Percentiles rank a stretch among this genome's conserved stretches.
phyloP scores from a whole-genome alignment of 495 filamentous ascomycete genomes.

The Penicillium paradoxum region DNA sequence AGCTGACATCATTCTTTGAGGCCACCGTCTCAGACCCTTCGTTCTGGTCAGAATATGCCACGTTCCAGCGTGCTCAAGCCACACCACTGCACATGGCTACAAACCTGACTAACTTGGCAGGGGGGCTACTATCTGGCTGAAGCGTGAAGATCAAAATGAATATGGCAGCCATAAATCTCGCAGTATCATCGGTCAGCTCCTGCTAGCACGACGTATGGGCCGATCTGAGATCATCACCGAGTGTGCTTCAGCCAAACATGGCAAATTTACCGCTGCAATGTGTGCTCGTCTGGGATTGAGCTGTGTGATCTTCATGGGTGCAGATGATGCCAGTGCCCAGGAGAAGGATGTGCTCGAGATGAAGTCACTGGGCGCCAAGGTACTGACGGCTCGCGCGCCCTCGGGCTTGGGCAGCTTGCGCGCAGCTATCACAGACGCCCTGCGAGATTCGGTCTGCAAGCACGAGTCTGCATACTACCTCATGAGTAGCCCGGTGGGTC shows the following conservation, averaged over 20 bases:
- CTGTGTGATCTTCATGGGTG: conserved; percentile 30
- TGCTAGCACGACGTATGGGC: conserved; percentile 30
- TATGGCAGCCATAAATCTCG: conserved; percentile 29
- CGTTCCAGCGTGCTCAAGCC: conserved; percentile 16
- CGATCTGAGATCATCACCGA: conserved; percentile 30
- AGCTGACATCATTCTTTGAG: conserved; percentile 30
- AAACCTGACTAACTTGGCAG: conserved; percentile 21
- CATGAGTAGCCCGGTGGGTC: conserved; percentile 31
- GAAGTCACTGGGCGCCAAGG: conserved; percentile 28
- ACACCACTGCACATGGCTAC: conserved; percentile 25
- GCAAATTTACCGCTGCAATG: conserved; percentile 29
- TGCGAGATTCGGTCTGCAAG: conserved; percentile 29
- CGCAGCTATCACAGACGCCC: conserved; percentile 31
- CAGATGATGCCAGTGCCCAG: conserved; percentile 26
- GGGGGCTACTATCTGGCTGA: conserved; percentile 34
- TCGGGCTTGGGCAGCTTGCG: conserved; percentile 29
- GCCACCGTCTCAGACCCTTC: conserved; percentile 23
- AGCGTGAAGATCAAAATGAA: conserved; percentile 28
- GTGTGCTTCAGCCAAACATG: conserved; percentile 31
- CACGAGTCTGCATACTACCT: conserved; percentile 30
- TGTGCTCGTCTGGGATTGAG: conserved; percentile 27
- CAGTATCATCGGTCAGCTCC: conserved; percentile 32
- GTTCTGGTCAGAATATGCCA: conserved; percentile 29
- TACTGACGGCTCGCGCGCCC: conserved; percentile 22
- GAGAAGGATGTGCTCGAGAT: conserved; percentile 26